Evolutionary conservation across 495 filamentous ascomycete genomes (phyloP).

Genomic region (Cairneyella variabilis): DNA sequence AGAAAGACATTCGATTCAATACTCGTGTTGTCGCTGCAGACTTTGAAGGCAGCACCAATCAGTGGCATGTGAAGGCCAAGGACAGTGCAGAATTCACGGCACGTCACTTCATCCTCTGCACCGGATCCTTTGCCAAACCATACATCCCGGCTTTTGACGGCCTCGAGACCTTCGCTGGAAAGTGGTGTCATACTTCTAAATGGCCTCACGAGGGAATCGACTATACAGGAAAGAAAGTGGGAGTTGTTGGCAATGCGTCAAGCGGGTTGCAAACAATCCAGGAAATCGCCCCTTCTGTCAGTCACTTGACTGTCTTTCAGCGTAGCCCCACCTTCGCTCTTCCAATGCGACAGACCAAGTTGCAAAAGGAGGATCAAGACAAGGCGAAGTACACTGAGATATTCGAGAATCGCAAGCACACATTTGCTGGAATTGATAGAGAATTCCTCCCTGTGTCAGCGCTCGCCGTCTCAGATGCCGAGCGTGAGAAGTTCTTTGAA

Average conservation of each 20-base stretch:
- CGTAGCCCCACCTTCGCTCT: conserved; percentile 21
- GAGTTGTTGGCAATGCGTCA: conserved; percentile 52
- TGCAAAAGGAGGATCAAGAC: background rate
- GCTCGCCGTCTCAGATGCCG: conserved; percentile 25
- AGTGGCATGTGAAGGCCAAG: background rate
- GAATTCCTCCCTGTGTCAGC: background rate
- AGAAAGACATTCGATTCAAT: too few species aligned
- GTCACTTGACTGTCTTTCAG: conserved; percentile 42
- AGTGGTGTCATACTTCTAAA: conserved; percentile 41
- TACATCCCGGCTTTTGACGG: conserved; percentile 33
- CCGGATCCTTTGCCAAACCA: conserved; percentile 34
- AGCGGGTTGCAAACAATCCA: conserved; percentile 51
- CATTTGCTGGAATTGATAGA: background rate
- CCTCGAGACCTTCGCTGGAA: conserved; percentile 35
- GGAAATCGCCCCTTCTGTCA: conserved; percentile 29
- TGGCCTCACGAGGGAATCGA: conserved; percentile 47
- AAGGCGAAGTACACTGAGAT: too few species aligned
- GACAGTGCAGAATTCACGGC: background rate
- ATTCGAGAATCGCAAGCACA: too few species aligned
- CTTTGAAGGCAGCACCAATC: background rate
- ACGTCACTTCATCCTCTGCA: conserved; percentile 2
- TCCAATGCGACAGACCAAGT: background rate
- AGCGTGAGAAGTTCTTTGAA: conserved; percentile 45
- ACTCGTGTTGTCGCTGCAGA: too few species aligned
- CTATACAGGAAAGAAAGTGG: conserved; percentile 48